phyloP scores from a whole-genome alignment of 768 basidiomycete genomes.

The Xerocomellus dryophilus region DNA sequence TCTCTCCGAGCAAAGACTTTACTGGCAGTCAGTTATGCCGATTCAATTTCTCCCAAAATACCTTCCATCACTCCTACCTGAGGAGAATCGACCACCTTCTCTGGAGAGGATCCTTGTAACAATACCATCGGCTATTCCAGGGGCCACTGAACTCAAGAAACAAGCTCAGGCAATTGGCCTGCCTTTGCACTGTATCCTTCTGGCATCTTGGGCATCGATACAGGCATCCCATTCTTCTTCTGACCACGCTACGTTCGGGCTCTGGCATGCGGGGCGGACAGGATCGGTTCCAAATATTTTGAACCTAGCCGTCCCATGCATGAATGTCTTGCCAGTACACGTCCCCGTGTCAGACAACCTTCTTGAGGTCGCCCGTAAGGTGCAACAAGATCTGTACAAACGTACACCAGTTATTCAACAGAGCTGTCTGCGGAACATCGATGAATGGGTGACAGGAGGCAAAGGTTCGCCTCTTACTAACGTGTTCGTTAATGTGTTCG shows the following conservation, averaged over 20 bases:
- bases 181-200: slow-evolving; percentile 40
- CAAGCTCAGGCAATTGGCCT: slow-evolving; percentile 36
- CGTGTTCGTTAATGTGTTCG: slow-evolving; percentile 45
- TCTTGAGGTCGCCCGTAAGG: slow-evolving; percentile 30
- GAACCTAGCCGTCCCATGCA: slow-evolving; percentile 42
- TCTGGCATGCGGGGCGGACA: slow-evolving; percentile 48
- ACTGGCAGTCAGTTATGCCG: slow-evolving; percentile 38
- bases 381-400: slow-evolving; percentile 36
- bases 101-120: slow-evolving; percentile 17
- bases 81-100: not conserved
- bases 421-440: slow-evolving; percentile 35
- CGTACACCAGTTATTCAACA: slow-evolving; percentile 43
- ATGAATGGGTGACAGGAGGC: slow-evolving; percentile 36
- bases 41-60: slow-evolving; percentile 23
- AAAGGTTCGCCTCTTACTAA: slow-evolving; percentile 37
- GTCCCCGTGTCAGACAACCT: slow-evolving; percentile 21
- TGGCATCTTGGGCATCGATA: slow-evolving; percentile 43
- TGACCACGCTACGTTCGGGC: slow-evolving; percentile 37
- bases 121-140: slow-evolving; percentile 42
- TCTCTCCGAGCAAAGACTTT: slow-evolving; percentile 24
- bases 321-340: slow-evolving; percentile 43
- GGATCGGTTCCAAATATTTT: slow-evolving; percentile 35
- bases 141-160: slow-evolving; percentile 44
- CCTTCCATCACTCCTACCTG: slow-evolving; percentile 23
- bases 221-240: slow-evolving; percentile 33